Evolutionary conservation across 1,284 basidiomycete genomes (phyloP).

Genomic region (Marasmius tenuissimus): DNA sequence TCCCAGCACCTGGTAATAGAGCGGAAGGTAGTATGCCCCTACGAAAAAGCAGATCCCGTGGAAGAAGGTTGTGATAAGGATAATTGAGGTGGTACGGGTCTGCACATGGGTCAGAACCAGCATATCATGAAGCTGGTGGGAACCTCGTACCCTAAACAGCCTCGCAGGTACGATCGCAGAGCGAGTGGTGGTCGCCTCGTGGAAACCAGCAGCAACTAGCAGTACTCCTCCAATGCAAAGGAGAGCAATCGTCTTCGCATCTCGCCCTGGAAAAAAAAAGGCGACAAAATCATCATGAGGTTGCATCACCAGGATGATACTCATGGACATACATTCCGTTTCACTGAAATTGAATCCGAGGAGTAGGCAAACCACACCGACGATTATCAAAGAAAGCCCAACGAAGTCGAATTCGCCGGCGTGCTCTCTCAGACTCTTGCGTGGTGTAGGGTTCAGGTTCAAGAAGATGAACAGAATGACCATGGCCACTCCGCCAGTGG

Average conservation of each 20-base stretch:
- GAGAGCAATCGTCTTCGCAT: constrained; percentile 66
- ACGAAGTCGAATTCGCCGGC: constrained; percentile 73
- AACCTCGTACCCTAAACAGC: constrained; percentile 60
- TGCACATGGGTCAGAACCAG: constrained; percentile 21
- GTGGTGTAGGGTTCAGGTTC: constrained; percentile 76
- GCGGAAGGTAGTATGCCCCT: constrained; percentile 70
- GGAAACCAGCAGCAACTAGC: constrained; percentile 56
- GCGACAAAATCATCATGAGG: not conserved
- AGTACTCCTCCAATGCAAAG: constrained; percentile 68
- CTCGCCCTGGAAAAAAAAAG: constrained; percentile 25
- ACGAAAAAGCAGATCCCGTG: constrained; percentile 72
- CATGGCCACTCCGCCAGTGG: constrained; percentile 76
- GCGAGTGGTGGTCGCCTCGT: constrained; percentile 71
- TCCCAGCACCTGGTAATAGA: constrained; percentile 81
- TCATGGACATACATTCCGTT: constrained; percentile 49
- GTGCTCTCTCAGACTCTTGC: constrained; percentile 58
- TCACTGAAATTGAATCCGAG: constrained; percentile 83
- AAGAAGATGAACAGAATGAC: constrained; percentile 77
- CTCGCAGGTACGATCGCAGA: constrained; percentile 82
- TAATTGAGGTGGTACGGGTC: constrained; percentile 72
- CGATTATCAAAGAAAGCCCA: constrained; percentile 71
- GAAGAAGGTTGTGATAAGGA: constrained; percentile 63
- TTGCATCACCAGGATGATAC: not conserved
- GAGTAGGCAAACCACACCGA: constrained; percentile 73
- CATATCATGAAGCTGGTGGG: not conserved